These are phyloP conservation scores for Sergeia podlipaevii DNA, from an alignment of 208 protist species.

Conservation along the genomic window DNA sequence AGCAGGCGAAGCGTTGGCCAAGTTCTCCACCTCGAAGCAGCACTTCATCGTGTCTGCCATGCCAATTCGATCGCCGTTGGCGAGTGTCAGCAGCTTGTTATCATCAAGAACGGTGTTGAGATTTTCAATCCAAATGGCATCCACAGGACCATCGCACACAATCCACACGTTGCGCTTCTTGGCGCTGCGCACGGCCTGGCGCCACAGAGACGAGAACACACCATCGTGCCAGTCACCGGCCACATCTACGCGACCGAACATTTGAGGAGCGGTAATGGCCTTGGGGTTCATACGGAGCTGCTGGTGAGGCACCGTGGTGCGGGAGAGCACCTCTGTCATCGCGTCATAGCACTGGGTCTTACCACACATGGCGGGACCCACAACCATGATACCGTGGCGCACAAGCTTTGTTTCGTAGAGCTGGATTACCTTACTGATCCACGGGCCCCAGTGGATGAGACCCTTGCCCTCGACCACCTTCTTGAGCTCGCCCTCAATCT, in stretches of 20 bases:
- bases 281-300: constrained; percentile 95
- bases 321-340: constrained; percentile 85
- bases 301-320: constrained; percentile 85
- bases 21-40: constrained; percentile 97
- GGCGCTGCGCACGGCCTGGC: constrained; percentile 79
- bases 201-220: constrained; percentile 93
- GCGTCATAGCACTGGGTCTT: constrained; percentile 94
- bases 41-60: constrained; percentile 97
- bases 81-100: constrained; percentile 98
- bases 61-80: constrained; percentile 96
- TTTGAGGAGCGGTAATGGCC: constrained; percentile 94
- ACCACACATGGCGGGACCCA: constrained; percentile 91
- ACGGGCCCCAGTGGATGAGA: constrained; percentile 79
- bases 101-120: constrained; percentile 99
- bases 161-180: constrained; percentile 95
- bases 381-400: constrained; percentile 95
- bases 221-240: constrained; percentile 96
- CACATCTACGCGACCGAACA: constrained; percentile 95
- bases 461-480: constrained; percentile 86
- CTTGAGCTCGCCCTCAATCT: constrained; percentile 90
- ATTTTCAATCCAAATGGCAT: constrained; percentile 99
- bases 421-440: constrained; percentile 93
- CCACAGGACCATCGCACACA: constrained; percentile 97
- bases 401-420: constrained; percentile 95
- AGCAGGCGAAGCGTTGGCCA: constrained; percentile 99